Evolutionary conservation across 257 asterid genomes (phyloP).

Genomic region (Plantago ovata): DNA sequence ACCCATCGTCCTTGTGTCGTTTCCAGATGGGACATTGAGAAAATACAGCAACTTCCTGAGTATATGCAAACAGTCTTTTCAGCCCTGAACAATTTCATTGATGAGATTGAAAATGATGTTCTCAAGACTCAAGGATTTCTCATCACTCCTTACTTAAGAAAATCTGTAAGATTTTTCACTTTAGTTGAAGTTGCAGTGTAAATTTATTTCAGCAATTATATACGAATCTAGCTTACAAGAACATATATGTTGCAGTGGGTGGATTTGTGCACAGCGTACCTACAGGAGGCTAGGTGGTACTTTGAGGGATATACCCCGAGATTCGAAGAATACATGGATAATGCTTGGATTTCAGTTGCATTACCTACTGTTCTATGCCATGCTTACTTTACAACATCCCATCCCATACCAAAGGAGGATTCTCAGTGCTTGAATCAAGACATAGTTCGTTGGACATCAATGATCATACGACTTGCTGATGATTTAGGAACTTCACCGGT

Average conservation of each 20-base stretch:
- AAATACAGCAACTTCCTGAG: slow-evolving; percentile 25
- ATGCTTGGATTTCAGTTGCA: slow-evolving; percentile 39
- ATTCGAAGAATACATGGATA: slow-evolving; percentile 36
- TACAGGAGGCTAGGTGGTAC: slow-evolving; percentile 44
- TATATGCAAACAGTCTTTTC: slow-evolving; percentile 38
- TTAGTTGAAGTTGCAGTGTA: too few species aligned
- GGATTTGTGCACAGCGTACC: slow-evolving; percentile 25
- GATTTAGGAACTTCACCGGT: slow-evolving; percentile 52
- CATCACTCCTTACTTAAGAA: slow-evolving; percentile 22
- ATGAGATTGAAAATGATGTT: slow-evolving; percentile 31
- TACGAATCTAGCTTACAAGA: too few species aligned
- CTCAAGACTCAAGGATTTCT: slow-evolving; percentile 28
- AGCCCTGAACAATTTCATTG: slow-evolving; percentile 27
- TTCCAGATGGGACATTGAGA: slow-evolving; percentile 29
- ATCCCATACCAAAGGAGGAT: slow-evolving; percentile 32
- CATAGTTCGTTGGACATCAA: slow-evolving; percentile 27
- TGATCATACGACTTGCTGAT: slow-evolving; percentile 33
- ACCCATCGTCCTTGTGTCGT: not conserved
- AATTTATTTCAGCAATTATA: not conserved
- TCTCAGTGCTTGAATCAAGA: slow-evolving; percentile 26
- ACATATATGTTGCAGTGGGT: slow-evolving; percentile 24
- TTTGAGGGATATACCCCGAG: slow-evolving; percentile 25
- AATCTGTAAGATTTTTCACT: slow-evolving; percentile 19
- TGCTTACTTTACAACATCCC: slow-evolving; percentile 27
- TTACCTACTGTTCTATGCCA: slow-evolving; percentile 31